A percentile compares a stretch with the other conserved stretches of the same genome.
Conservation (phyloP, 768 basidiomycete genomes). For the Auriscalpium orientale region DNA sequence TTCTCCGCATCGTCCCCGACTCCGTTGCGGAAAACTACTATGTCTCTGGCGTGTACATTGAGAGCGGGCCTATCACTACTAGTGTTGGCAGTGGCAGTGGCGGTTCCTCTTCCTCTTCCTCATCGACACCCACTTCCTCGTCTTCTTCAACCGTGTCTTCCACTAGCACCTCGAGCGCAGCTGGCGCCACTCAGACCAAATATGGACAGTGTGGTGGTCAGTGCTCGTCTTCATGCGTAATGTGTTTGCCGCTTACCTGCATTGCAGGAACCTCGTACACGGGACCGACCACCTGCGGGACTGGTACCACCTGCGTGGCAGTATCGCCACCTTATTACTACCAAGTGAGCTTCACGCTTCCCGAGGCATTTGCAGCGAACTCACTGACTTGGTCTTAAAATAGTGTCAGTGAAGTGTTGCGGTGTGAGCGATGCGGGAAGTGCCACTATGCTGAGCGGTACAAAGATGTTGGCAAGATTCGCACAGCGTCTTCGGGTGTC, state of each 20-base stretch:
- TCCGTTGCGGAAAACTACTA: conserved; percentile 48
- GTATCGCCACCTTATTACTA: conserved; percentile 45
- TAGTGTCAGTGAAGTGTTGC: too few relatives aligned
- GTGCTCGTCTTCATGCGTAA: background rate
- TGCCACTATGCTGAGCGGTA: too few relatives aligned
- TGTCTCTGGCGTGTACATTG: conserved; percentile 53
- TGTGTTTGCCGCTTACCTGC: background rate
- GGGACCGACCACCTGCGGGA: conserved; percentile 39
- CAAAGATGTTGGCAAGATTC: too few relatives aligned
- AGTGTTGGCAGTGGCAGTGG: conserved; percentile 33
- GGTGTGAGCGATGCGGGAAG: too few relatives aligned
- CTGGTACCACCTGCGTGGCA: conserved; percentile 35
- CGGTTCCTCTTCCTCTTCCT: conserved; percentile 4
- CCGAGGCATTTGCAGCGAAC: too few relatives aligned
- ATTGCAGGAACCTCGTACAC: conserved; percentile 34
- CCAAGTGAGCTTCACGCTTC: conserved; percentile 29
- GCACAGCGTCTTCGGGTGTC: too few relatives aligned
- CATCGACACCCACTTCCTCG: conserved; percentile 17
- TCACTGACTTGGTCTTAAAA: too few relatives aligned
- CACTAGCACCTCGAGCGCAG: conserved; percentile 27
- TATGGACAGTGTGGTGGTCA: conserved; percentile 49
- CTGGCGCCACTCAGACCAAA: conserved; percentile 34
- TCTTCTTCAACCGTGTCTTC: conserved; percentile 20
- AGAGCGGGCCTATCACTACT: conserved; percentile 49
- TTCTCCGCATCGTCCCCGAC: conserved; percentile 45